Evolutionary conservation across 2,329 filamentous ascomycete genomes (phyloP), one percentile per base, ranked within the genome.

Genomic region (Calonectria naviculata): DNA sequence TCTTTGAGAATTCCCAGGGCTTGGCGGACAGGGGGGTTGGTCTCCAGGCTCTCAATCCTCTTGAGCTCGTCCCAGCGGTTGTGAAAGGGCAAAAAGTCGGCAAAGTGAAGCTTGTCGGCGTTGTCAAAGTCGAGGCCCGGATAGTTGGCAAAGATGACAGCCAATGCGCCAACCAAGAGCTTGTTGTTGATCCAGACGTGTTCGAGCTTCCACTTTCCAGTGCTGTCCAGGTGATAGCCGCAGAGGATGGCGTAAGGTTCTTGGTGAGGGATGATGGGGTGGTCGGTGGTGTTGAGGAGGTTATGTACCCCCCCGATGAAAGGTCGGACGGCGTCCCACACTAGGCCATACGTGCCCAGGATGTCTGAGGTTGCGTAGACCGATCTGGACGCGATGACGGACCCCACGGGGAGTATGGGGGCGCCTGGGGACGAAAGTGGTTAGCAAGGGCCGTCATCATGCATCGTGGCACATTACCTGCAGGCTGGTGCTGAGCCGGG

Each of bases 181-280:
- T 21, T 5, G 3, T 54, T 74, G 31, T 73, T 65, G 34, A 75
- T 44, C 42, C 36, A 62, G 24, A 75, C 44, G 26, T 52, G 17
- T 9, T 42, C 9, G 8, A 65, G 9, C 21, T 2, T 29, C 61
- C 67, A 69, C n/a, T 2, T 17, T 1, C 29, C 44, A 15, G 41
- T 28, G 13, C 3, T 6, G 17, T 38, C 3, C 8, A 21, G n/a
- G 21, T 31, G 42, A 24, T 44, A 44, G 19, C 60, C 60, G 34
- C 44, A 60, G 42, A 60, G 34, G 34, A 69, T 41, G 34, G 67
- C 44, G 21, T 36, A 61, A 4, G 19, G 6, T 3, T 61, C 42
- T 3, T 26, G 44, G 15, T 15, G 21, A 10, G 31, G 31, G 10
- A 8, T n/a, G 63, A 24, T 15, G 28, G n/a, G 63, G 13, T 13